phyloP scores from a whole-genome alignment of 2,329 filamentous ascomycete genomes.

The Diaporthe amygdali region DNA sequence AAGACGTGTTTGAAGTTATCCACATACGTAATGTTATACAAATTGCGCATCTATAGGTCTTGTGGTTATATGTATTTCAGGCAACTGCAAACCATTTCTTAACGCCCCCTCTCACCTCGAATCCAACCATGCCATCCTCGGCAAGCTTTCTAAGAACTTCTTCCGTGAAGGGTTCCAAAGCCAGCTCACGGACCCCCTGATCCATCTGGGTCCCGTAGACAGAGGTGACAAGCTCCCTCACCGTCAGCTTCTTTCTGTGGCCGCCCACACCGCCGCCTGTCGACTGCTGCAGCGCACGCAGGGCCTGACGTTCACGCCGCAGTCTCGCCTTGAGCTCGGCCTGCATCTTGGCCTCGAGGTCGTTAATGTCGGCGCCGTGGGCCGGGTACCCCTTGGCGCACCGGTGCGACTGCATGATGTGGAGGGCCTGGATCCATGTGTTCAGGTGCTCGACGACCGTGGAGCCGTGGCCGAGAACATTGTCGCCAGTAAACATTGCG shows the following conservation, averaged over 20 bases:
- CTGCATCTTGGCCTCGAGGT: slow-evolving; percentile 44
- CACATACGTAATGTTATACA: not conserved
- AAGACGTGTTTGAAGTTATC: too few relatives aligned
- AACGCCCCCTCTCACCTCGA: slow-evolving; percentile 42
- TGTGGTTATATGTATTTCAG: not conserved
- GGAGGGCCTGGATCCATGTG: slow-evolving; percentile 44
- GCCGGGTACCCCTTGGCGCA: slow-evolving; percentile 48
- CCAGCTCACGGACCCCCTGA: slow-evolving; percentile 39
- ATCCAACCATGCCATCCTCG: slow-evolving; percentile 44
- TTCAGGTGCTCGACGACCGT: slow-evolving; percentile 74
- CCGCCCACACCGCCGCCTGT: slow-evolving; percentile 14
- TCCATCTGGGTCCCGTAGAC: slow-evolving; percentile 48
- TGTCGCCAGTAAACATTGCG: slow-evolving; percentile 79
- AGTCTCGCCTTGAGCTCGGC: slow-evolving; percentile 41
- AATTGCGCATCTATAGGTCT: not conserved
- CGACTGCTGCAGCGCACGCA: slow-evolving; percentile 37
- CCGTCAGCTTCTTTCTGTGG: slow-evolving; percentile 39
- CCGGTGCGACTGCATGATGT: slow-evolving; percentile 28
- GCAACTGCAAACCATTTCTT: slow-evolving; percentile 8
- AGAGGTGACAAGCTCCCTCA: slow-evolving; percentile 45
- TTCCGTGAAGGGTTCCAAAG: slow-evolving; percentile 46
- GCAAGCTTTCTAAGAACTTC: slow-evolving; percentile 48
- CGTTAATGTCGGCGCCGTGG: slow-evolving; percentile 44
- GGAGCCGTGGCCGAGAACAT: slow-evolving; percentile 75
- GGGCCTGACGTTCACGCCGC: slow-evolving; percentile 44